Conservation (phyloP, 2,329 filamentous ascomycete species). For the Cryphonectria japonica region DNA sequence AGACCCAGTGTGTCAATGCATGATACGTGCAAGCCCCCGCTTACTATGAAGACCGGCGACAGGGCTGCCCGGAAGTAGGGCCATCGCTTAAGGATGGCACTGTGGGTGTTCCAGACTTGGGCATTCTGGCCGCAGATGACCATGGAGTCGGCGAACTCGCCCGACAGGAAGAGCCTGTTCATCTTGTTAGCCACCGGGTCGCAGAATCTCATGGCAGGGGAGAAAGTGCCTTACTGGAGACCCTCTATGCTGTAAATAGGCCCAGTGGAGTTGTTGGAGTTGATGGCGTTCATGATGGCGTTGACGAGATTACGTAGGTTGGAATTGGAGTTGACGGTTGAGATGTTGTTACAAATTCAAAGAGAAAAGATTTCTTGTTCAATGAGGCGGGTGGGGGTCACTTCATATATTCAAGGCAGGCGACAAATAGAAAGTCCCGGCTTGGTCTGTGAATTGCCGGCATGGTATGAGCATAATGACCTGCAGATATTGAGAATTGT, state of each 20-base stretch:
- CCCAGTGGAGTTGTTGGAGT: background rate
- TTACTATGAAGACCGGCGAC: background rate
- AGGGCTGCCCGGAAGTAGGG: background rate
- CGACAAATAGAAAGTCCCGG: background rate
- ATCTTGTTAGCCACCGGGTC: background rate
- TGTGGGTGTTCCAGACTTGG: slow-evolving; percentile 6
- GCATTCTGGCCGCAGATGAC: background rate
- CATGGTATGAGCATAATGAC: no score
- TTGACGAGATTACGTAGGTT: no score
- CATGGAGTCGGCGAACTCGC: slow-evolving; percentile 2
- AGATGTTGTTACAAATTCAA: background rate
- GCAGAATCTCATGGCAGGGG: background rate
- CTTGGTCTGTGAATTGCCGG: background rate
- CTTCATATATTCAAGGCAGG: background rate
- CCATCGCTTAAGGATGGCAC: background rate
- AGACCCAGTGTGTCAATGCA: background rate
- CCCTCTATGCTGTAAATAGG: background rate
- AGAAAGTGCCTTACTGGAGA: background rate
- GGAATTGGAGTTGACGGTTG: background rate
- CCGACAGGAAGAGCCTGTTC: background rate
- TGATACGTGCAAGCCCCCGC: no score
- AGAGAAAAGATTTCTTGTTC: background rate
- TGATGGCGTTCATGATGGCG: background rate
- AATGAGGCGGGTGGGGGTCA: background rate
- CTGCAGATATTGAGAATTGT: background rate